phyloP scores from a whole-genome alignment of 306 rosid genomes.

The Dalbergia cochinchinensis region DNA sequence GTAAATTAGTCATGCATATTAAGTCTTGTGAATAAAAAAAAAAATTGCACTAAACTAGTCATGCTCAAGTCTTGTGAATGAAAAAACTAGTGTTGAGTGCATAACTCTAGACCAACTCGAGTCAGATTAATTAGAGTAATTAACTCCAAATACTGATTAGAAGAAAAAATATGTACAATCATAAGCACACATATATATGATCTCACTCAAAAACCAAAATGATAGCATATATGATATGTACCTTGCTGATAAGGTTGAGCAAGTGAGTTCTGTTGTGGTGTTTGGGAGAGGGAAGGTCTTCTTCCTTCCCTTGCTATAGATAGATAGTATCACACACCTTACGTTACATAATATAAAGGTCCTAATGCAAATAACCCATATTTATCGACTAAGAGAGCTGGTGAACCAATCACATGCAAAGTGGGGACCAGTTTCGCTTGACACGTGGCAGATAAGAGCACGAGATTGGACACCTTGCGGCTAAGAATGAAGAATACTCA shows the following conservation, averaged over 20 bases:
- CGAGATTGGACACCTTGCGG: conserved; percentile 38
- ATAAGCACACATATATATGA: no score
- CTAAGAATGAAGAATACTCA: conserved; percentile 36
- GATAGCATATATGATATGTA: conserved; percentile 4
- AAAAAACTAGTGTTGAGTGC: no score
- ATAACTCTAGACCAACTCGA: background rate
- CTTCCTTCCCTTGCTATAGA: background rate
- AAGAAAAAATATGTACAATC: background rate
- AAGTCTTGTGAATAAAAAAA: background rate
- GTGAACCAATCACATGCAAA: conserved; percentile 37
- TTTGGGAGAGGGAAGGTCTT: conserved; percentile 21
- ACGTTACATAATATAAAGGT: background rate
- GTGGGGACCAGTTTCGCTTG: conserved; percentile 39
- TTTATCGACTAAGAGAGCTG: conserved; percentile 51
- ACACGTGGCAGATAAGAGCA: conserved; percentile 73
- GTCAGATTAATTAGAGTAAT: background rate
- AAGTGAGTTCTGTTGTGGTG: background rate
- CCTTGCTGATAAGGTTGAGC: conserved; percentile 18
- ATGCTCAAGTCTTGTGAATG: no score
- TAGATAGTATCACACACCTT: background rate
- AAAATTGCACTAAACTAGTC: no score
- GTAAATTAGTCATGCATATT: no score
- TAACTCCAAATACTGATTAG: no score
- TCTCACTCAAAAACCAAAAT: background rate
- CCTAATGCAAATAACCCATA: conserved; percentile 22